Conservation (phyloP, 1,284 basidiomycete genomes). For the Trametes polyzona region DNA sequence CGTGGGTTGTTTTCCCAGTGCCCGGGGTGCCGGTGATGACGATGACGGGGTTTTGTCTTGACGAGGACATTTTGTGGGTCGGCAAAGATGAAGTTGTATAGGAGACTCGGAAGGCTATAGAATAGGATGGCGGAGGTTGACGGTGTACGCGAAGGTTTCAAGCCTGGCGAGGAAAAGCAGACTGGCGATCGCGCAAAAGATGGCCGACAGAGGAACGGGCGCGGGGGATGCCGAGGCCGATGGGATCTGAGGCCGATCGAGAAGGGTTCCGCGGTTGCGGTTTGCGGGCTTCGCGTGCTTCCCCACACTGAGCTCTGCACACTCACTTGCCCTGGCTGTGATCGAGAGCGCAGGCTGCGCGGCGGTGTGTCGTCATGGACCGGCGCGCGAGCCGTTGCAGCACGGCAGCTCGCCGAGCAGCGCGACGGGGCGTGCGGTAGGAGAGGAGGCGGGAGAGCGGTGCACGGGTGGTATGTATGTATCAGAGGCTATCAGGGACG, state of each 20-base stretch:
- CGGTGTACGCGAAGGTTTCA: neutral
- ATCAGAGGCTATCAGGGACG: constrained; percentile 1
- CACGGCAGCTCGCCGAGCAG: too few species aligned
- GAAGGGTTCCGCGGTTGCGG: neutral
- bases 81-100: neutral
- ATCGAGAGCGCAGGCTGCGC: neutral
- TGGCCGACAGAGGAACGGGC: constrained; percentile 1
- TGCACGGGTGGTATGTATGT: neutral
- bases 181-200: constrained; percentile 4
- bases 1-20: constrained; percentile 90
- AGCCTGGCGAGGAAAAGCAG: neutral
- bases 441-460: neutral
- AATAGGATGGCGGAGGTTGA: too few species aligned
- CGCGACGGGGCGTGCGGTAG: neutral
- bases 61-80: constrained; percentile 23
- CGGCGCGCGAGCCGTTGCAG: neutral
- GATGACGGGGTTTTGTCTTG: constrained; percentile 71
- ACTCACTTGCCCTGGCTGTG: too few species aligned
- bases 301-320: neutral
- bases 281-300: neutral
- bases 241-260: constrained; percentile 4
- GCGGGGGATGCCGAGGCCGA: constrained; percentile 12
- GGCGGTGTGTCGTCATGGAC: neutral
- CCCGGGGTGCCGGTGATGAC: constrained; percentile 92
- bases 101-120: too few species aligned